Base-by-base conservation (phyloP, 1,139 yeast genomes). In the Hyphopichia buzzinii region DNA sequence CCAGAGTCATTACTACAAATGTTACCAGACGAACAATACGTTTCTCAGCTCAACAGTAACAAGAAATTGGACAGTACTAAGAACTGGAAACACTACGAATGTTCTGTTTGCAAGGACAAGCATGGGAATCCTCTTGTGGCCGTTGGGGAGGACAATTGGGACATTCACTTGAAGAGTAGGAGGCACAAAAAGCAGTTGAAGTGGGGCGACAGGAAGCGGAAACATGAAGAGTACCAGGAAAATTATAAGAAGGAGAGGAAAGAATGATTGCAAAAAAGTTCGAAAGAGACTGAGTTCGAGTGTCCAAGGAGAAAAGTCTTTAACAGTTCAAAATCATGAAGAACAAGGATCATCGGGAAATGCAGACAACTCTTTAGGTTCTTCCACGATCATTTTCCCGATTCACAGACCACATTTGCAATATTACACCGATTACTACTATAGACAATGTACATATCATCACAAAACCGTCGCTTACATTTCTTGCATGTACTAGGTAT, bases 141-240 rank as follows among this genome's bases (percentile, higher is more conserved):
- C 1, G 81, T 92, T 7, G 97, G 97, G 0, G 79, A 80, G 34
- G 76, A 73, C 3, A 83, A 75, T 35, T 88, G 89, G 84, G 59
- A 72, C 4, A 67, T 73, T 3, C 98, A 92, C 57, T 40, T 79
- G 32, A 63, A 66, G 17, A 82, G 96, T 41, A 68, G 79, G 41
- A 71, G 85, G 39, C 96, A 88, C 44, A 62, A 51, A 43, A 52
- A 54, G 34, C 56, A 48, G 36, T 38, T 52, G 13, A 45, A 47
- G 12, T 47, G 48, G 4, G 44, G 46, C 7, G 51, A 46, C 19
- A 45, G 44, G 26, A 49, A 50, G 29, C 38, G 50, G 4, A 50
- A 46, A 35, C 53, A 49, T 29, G 37, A 43, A 14, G 46, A 43
- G 23, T 30, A 32, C 26, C 22, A 41, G 4, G 30, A 29, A 12